Conservation (phyloP, 768 basidiomycete genomes). For the Leccinum uliginosum region DNA sequence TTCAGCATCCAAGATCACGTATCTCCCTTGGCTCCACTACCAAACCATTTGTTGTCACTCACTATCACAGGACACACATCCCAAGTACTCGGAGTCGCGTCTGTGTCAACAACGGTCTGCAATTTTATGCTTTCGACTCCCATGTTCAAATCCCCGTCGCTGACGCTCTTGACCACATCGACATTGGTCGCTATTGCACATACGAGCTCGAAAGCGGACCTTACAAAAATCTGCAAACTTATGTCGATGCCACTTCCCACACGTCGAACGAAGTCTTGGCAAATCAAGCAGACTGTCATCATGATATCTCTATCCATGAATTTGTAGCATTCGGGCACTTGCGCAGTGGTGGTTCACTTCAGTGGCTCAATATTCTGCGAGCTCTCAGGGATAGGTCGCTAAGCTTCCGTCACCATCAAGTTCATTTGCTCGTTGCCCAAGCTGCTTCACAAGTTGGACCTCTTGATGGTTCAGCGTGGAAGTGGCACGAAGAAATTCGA, state of each 20-base stretch:
- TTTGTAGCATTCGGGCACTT: slow-evolving; percentile 40
- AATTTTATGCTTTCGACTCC: slow-evolving; percentile 28
- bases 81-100: slow-evolving; percentile 16
- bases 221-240: slow-evolving; percentile 35
- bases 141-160: slow-evolving; percentile 6
- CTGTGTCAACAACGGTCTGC: slow-evolving; percentile 28
- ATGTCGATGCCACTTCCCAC: slow-evolving; percentile 32
- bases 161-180: slow-evolving; percentile 3
- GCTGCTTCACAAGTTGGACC: slow-evolving; percentile 41
- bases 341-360: slow-evolving; percentile 40
- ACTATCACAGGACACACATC: slow-evolving; percentile 23
- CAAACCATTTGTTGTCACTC: slow-evolving; percentile 23
- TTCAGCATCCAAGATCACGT: slow-evolving; percentile 14
- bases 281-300: slow-evolving; percentile 38
- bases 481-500: slow-evolving; percentile 9
- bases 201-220: slow-evolving; percentile 27
- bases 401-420: slow-evolving; percentile 35
- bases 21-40: slow-evolving; percentile 21
- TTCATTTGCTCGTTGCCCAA: slow-evolving; percentile 40
- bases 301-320: slow-evolving; percentile 40
- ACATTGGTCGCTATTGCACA: slow-evolving; percentile 26
- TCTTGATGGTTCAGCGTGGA: not conserved
- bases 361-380: slow-evolving; percentile 47
- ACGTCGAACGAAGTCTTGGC: slow-evolving; percentile 41
- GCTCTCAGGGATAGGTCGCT: slow-evolving; percentile 38